Evolutionary conservation across 192 early-diverging fungal genomes (phyloP), one percentile per base, ranked within the genome.

Genomic region (Phycomyces blakesleeanus): DNA sequence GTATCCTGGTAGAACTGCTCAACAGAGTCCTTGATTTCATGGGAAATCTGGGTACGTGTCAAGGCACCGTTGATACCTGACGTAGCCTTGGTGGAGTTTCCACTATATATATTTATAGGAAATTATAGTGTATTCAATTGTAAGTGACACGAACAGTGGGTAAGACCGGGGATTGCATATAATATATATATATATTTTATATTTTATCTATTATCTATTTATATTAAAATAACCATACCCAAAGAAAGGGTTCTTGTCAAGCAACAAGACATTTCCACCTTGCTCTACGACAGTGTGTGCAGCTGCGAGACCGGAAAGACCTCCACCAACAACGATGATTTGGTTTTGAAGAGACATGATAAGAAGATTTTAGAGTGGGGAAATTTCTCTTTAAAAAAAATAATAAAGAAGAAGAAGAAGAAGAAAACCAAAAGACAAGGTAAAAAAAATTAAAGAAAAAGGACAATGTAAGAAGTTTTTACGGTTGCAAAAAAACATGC

Each of bases 21-120:
- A 21, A 86, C 85, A 25, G 89, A 92, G 76, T 98, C 96, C 78
- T 83, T 71, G 61, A 91, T 86, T 11, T 80, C 79, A 38, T 74
- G 76, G 8, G 55, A 61, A 39, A 86, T 78, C 69, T 98, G 96
- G 50, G 93, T 91, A 53, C 81, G 83, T 44, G 96, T 98, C 38
- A 89, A 78, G 40, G 90, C 94, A 44, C 94, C 94, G 81, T 96
- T 98, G 76, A 98, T 98, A 59, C 96, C 96, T 5, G 94, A 96
- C 15, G 94, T 96, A 22, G 96, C 96, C 81, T 98, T 98, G 65
- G 94, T 95, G 42, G 94, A 96, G 86, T 98, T 98, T 26, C 94
- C 94, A 47, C 83, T 74, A 54, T 70, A 21, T 34, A 38, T 7
- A 47, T 41, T 41, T 3, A 47, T 5, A 44, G 10, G 41, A n/a